Evolutionary conservation across 305 asterid genomes (phyloP).

Genomic region (Solanum hybrid): DNA sequence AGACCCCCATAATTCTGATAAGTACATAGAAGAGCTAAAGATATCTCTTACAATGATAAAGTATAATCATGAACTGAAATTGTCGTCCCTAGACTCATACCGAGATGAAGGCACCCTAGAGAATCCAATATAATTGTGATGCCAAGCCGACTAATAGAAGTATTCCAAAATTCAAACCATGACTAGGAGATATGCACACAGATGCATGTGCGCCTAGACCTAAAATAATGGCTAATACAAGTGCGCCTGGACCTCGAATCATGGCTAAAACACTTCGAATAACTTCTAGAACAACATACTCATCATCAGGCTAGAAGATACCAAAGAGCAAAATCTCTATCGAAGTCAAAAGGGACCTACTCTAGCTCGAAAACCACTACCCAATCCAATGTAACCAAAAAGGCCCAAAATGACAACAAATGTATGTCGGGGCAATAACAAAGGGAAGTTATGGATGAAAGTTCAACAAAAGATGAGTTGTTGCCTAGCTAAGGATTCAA

Average conservation of each 20-base stretch:
- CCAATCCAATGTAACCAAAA: background rate
- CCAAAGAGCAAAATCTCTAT: background rate
- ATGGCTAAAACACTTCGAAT: background rate
- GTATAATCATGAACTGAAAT: no score
- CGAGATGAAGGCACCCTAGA: no score
- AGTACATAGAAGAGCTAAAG: background rate
- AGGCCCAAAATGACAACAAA: no score
- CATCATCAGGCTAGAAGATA: background rate
- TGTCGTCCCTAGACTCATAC: background rate
- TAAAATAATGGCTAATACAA: background rate
- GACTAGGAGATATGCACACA: background rate
- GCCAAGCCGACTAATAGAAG: background rate
- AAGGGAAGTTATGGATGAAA: background rate
- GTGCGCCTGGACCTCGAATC: background rate
- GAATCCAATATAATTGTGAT: background rate
- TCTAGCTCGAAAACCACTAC: background rate
- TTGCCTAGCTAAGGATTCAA: background rate
- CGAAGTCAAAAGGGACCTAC: background rate
- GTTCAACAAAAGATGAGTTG: background rate
- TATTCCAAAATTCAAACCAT: background rate
- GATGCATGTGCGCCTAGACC: background rate
- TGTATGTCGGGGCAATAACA: background rate
- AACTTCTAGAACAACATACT: background rate
- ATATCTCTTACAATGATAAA: background rate
- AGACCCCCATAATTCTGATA: background rate